A percentile compares a stretch with the other conserved stretches of the same genome.
phyloP scores from a whole-genome alignment of 169 alveolate genomes.

The Cyclospora cayetanensis region DNA sequence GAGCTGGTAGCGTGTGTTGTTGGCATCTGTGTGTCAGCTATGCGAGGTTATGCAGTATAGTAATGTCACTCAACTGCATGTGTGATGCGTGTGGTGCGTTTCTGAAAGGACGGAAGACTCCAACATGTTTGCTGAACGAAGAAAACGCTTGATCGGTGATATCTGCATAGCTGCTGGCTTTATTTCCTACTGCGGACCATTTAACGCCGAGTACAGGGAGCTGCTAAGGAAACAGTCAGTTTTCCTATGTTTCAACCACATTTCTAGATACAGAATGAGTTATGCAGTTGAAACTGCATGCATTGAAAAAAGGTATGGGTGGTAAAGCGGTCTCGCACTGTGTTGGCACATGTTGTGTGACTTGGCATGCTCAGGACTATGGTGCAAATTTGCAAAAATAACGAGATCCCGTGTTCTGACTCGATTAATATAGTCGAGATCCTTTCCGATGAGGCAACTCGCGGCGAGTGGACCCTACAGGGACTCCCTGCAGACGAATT shows the following conservation, averaged over 20 bases:
- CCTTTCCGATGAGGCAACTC: conserved; percentile 94
- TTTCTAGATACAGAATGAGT: neutral
- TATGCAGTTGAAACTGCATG: neutral
- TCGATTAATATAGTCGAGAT: conserved; percentile 79
- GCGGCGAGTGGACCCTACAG: conserved; percentile 92
- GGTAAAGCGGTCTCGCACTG: neutral
- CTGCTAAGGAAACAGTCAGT: conserved; percentile 86
- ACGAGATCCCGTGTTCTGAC: conserved; percentile 64
- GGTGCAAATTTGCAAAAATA: conserved; percentile 61
- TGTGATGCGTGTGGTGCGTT: neutral
- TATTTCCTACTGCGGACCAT: conserved; percentile 96
- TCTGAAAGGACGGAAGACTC: conserved; percentile 87
- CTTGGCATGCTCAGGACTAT: conserved; percentile 70
- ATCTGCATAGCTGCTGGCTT: conserved; percentile 93
- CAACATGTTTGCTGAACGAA: conserved; percentile 90
- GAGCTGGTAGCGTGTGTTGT: neutral
- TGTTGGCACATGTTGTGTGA: neutral
- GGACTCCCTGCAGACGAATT: conserved; percentile 96
- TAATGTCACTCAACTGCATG: too few relatives aligned
- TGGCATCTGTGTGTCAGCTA: neutral
- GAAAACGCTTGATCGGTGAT: conserved; percentile 94
- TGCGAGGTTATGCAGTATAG: too few relatives aligned
- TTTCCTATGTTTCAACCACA: neutral
- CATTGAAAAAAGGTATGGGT: neutral
- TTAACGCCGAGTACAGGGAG: conserved; percentile 95